Conservation (phyloP, 2,329 filamentous ascomycete genomes). For the Alternaria ethzedia region DNA sequence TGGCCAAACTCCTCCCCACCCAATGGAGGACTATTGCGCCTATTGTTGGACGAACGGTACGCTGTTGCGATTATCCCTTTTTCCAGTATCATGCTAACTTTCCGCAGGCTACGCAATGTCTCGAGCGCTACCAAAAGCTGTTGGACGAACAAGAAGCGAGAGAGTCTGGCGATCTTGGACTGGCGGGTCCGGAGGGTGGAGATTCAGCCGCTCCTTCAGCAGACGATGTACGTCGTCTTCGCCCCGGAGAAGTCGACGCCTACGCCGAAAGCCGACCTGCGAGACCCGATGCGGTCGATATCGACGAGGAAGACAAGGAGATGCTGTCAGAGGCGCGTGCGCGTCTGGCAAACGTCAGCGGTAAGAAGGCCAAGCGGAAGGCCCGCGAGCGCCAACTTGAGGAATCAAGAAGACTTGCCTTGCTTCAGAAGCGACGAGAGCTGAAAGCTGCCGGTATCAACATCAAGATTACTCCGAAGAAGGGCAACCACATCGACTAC, state of each 20-base stretch:
- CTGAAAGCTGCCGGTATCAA: slow-evolving; percentile 98
- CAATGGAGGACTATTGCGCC: slow-evolving; percentile 99
- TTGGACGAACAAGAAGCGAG: slow-evolving; percentile 93
- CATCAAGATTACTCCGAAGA: slow-evolving; percentile 89
- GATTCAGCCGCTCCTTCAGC: slow-evolving; percentile 88
- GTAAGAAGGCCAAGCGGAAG: slow-evolving; percentile 98
- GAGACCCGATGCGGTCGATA: slow-evolving; percentile 92
- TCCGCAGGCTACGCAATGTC: slow-evolving; percentile 81
- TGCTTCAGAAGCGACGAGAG: slow-evolving; percentile 93
- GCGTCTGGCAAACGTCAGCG: slow-evolving; percentile 94
- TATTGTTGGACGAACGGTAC: slow-evolving; percentile 84
- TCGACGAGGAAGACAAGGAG: slow-evolving; percentile 99
- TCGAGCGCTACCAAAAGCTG: slow-evolving; percentile 95
- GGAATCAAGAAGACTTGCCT: slow-evolving; percentile 86
- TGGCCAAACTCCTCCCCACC: slow-evolving; percentile 98
- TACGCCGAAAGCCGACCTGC: slow-evolving; percentile 97
- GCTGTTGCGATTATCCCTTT: background rate
- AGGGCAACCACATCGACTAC: slow-evolving; percentile 98
- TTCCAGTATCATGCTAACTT: background rate
- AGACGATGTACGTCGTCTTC: slow-evolving; percentile 86
- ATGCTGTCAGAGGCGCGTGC: slow-evolving; percentile 98
- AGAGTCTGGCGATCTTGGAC: slow-evolving; percentile 79
- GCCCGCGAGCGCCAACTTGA: slow-evolving; percentile 94
- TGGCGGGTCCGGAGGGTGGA: slow-evolving; percentile 84
- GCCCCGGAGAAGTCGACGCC: slow-evolving; percentile 94